Evolutionary conservation across 2,329 filamentous ascomycete genomes (phyloP).

Genomic region (Scopulariopsis brevicaulis): DNA sequence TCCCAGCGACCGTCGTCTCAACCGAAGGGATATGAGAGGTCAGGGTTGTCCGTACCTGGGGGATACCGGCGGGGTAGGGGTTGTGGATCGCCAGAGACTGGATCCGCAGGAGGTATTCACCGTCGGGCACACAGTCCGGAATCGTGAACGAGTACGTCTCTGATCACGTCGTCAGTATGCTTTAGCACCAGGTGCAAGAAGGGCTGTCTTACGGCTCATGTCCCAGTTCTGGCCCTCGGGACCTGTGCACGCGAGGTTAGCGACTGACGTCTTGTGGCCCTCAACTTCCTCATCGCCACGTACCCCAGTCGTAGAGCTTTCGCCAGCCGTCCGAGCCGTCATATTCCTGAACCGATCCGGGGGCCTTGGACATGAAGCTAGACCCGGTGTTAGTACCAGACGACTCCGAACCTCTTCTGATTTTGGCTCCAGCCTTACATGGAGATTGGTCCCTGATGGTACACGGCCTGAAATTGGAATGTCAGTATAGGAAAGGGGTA

Average conservation of each 20-base stretch:
- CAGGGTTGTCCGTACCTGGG: constrained; percentile 15
- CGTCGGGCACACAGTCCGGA: constrained; percentile 37
- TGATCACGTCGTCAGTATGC: constrained; percentile 7
- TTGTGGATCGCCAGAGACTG: constrained; percentile 52
- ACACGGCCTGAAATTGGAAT: constrained; percentile 16
- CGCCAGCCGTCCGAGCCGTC: constrained; percentile 25
- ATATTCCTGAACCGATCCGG: constrained; percentile 19
- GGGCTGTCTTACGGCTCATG: constrained; percentile 14
- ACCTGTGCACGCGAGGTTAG: constrained; percentile 5
- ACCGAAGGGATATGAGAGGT: background rate
- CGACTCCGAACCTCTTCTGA: background rate
- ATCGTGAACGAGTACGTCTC: constrained; percentile 24
- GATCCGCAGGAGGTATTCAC: constrained; percentile 46
- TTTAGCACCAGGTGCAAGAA: background rate
- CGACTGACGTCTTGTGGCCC: background rate
- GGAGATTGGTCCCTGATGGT: constrained; percentile 25
- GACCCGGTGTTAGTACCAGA: background rate
- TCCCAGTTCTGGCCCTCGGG: constrained; percentile 15
- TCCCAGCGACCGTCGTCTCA: background rate
- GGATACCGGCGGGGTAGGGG: constrained; percentile 28
- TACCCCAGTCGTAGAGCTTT: constrained; percentile 24
- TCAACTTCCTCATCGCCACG: background rate
- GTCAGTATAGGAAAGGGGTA: constrained; percentile 7
- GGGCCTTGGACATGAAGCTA: constrained; percentile 26
- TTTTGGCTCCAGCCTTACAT: constrained; percentile 14